A percentile compares a stretch with the other conserved stretches of the same genome.
phyloP scores from a whole-genome alignment of 2,329 filamentous ascomycete species.

The Ceratocystis ficicola region DNA sequence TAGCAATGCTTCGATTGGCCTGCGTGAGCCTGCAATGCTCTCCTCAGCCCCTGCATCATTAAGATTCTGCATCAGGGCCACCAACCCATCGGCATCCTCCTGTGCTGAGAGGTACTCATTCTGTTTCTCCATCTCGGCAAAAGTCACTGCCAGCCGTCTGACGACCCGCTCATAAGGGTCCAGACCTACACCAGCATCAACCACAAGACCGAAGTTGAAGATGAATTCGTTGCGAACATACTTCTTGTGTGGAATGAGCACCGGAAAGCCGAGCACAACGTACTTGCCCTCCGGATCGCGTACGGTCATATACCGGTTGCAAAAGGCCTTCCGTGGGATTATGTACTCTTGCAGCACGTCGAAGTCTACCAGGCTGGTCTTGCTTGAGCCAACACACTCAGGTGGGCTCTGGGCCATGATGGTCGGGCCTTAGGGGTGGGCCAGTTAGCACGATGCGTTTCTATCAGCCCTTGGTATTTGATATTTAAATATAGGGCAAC shows the following conservation, averaged over 20 bases:
- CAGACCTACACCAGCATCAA: conserved; percentile 55
- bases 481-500: neutral
- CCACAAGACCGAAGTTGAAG: conserved; percentile 88
- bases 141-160: conserved; percentile 68
- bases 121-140: conserved; percentile 86
- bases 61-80: conserved; percentile 27
- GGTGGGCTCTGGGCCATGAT: conserved; percentile 33
- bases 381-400: conserved; percentile 32
- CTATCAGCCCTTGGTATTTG: neutral
- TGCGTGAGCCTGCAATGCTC: conserved; percentile 29
- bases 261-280: conserved; percentile 74
- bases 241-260: conserved; percentile 69
- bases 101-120: conserved; percentile 65
- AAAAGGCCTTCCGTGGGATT: conserved; percentile 88
- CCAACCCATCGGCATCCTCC: conserved; percentile 29
- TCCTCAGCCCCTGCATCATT: conserved; percentile 16
- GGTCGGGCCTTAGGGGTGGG: conserved; percentile 50
- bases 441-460: conserved; percentile 37
- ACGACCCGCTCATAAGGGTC: conserved; percentile 75
- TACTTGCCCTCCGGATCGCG: conserved; percentile 58
- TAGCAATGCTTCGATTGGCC: conserved; percentile 71
- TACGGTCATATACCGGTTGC: conserved; percentile 77
- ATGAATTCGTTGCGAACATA: conserved; percentile 94
- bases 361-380: conserved; percentile 66
- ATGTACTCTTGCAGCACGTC: conserved; percentile 80